Evolutionary conservation across 2,329 filamentous ascomycete genomes (phyloP).

Genomic region (Colletotrichum sublineola): DNA sequence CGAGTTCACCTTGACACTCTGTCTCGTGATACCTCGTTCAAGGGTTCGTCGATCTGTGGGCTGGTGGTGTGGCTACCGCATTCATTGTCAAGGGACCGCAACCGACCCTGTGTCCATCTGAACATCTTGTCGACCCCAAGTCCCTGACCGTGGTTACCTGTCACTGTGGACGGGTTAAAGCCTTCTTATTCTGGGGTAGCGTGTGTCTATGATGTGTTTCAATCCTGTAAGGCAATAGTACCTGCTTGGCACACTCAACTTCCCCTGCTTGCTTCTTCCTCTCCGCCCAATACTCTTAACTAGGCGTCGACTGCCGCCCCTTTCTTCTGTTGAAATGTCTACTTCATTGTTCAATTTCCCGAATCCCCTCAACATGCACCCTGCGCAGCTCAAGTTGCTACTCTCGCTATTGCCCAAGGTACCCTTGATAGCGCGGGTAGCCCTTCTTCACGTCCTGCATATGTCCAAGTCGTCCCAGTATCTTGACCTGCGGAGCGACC

Average conservation of each 20-base stretch:
- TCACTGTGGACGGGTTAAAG: constrained; percentile 6
- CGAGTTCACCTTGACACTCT: constrained; percentile 11
- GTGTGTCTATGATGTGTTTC: constrained; percentile 32
- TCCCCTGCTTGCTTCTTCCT: constrained; percentile 5
- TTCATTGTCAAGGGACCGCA: constrained; percentile 11
- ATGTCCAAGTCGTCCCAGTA: constrained; percentile 79
- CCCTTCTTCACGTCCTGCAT: constrained; percentile 73
- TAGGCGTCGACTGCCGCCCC: constrained; percentile 2
- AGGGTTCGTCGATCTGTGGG: constrained; percentile 8
- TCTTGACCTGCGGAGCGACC: constrained; percentile 81
- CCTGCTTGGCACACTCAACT: neutral
- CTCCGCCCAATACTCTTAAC: neutral
- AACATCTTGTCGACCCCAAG: constrained; percentile 21
- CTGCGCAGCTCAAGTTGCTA: constrained; percentile 38
- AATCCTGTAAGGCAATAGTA: constrained; percentile 28
- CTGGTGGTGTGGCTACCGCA: neutral
- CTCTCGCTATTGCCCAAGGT: constrained; percentile 65
- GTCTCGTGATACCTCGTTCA: constrained; percentile 7
- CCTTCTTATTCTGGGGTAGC: constrained; percentile 22
- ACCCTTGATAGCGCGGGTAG: constrained; percentile 73
- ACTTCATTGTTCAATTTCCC: constrained; percentile 8
- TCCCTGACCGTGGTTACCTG: constrained; percentile 19
- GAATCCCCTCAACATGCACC: constrained; percentile 37
- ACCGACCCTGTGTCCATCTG: constrained; percentile 16
- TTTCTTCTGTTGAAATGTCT: constrained; percentile 6